These are phyloP conservation scores for Tilletia setariae DNA, from an alignment of 1,284 basidiomycete genomes.

Conservation along the genomic window DNA sequence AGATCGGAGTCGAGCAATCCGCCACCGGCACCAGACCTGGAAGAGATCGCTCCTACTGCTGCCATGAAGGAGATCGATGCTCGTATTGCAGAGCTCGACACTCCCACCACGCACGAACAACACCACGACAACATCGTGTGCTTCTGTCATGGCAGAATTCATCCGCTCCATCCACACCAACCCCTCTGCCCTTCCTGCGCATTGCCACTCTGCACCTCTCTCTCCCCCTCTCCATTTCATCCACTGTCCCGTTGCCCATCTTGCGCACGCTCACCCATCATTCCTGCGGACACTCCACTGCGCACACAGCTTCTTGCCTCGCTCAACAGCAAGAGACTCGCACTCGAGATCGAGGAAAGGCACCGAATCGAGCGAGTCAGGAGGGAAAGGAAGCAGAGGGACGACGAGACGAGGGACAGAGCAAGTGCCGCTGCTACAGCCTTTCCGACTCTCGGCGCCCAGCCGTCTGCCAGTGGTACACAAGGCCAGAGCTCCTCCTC, in stretches of 20 bases:
- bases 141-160: constrained; percentile 4
- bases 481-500: neutral
- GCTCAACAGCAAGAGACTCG: constrained; percentile 49
- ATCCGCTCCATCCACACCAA: constrained; percentile 8
- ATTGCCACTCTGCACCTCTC: constrained; percentile 30
- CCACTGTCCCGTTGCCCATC: constrained; percentile 31
- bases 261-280: constrained; percentile 11
- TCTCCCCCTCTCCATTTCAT: constrained; percentile 31
- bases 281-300: constrained; percentile 18
- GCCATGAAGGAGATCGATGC: constrained; percentile 11
- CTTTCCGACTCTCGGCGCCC: constrained; percentile 1
- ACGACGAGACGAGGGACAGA: neutral
- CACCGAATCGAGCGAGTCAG: constrained; percentile 36
- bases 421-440: neutral
- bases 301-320: constrained; percentile 34
- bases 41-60: neutral
- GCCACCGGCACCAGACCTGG: neutral
- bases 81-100: neutral
- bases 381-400: constrained; percentile 30
- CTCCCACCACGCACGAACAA: neutral
- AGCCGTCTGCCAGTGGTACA: neutral
- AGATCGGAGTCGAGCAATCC: neutral
- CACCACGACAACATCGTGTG: neutral
- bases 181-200: constrained; percentile 2
- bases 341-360: constrained; percentile 48